These are phyloP conservation scores for Pichia eremophila DNA, from an alignment of 805 yeast species.

Conservation along the genomic window DNA sequence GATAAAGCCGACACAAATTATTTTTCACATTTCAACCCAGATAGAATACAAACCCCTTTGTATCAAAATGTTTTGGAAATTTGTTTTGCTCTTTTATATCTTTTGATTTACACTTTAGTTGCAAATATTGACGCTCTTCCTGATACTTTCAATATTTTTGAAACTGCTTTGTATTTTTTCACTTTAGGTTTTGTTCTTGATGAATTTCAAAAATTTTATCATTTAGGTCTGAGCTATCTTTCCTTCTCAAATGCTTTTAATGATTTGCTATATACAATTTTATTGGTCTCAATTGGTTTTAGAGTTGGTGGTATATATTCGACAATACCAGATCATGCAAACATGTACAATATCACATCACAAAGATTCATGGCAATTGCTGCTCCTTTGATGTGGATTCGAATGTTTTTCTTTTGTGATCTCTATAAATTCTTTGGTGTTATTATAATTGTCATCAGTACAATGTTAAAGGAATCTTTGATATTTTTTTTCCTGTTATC, in stretches of 20 bases:
- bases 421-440: constrained; percentile 79
- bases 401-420: constrained; percentile 68
- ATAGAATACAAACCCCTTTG: constrained; percentile 72
- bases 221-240: constrained; percentile 62
- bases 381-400: constrained; percentile 81
- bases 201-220: constrained; percentile 62
- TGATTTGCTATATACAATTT: constrained; percentile 53
- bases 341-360: constrained; percentile 28
- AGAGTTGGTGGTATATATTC: constrained; percentile 37
- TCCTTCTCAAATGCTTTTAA: constrained; percentile 77
- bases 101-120: constrained; percentile 51
- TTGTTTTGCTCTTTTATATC: constrained; percentile 51
- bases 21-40: constrained; percentile 65
- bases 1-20: constrained; percentile 48
- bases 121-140: constrained; percentile 47
- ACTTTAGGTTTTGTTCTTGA: constrained; percentile 60
- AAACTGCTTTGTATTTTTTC: constrained; percentile 50
- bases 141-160: constrained; percentile 34
- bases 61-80: constrained; percentile 75
- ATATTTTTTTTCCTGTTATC: constrained; percentile 67
- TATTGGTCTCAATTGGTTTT: constrained; percentile 43
- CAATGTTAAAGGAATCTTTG: constrained; percentile 82
- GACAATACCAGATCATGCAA: constrained; percentile 17
- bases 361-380: constrained; percentile 68
- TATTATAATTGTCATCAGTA: constrained; percentile 75